Evolutionary conservation across 768 basidiomycete genomes (phyloP).

Genomic region (Naganishia randhawae): DNA sequence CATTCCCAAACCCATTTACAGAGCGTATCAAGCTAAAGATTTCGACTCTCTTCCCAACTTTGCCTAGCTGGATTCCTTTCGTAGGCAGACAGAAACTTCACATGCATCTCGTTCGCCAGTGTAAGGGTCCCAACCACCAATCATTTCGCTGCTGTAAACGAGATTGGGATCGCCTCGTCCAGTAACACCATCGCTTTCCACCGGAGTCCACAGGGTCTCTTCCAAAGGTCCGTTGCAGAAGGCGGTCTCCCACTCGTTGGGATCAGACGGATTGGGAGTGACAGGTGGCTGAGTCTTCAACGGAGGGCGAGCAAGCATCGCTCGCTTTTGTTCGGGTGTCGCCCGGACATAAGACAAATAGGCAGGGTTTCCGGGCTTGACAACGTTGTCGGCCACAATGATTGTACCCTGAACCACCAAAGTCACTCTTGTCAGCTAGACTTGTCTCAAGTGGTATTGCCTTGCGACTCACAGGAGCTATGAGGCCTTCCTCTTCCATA

Average conservation of each 20-base stretch:
- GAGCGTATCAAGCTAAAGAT: background rate
- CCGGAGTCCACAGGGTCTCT: constrained; percentile 43
- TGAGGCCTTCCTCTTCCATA: constrained; percentile 45
- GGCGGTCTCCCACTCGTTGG: constrained; percentile 39
- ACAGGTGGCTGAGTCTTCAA: constrained; percentile 34
- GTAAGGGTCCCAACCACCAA: constrained; percentile 47
- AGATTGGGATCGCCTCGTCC: constrained; percentile 41
- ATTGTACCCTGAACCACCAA: constrained; percentile 38
- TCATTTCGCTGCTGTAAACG: constrained; percentile 43
- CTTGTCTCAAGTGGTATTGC: background rate
- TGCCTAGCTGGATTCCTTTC: constrained; percentile 30
- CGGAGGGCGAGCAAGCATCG: constrained; percentile 27
- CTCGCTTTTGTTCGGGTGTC: constrained; percentile 39
- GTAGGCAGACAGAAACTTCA: constrained; percentile 43
- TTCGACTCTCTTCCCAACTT: background rate
- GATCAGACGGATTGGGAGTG: constrained; percentile 39
- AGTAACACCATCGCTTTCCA: constrained; percentile 41
- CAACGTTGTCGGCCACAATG: constrained; percentile 49
- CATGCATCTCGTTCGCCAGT: constrained; percentile 48
- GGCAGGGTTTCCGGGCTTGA: constrained; percentile 48
- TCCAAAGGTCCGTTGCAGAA: constrained; percentile 44
- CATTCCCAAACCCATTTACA: background rate
- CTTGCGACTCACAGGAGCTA: constrained; percentile 40
- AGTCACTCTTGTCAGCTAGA: background rate
- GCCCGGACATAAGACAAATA: constrained; percentile 48